Evolutionary conservation across 2,329 filamentous ascomycete species (phyloP), one percentile per base, ranked within the genome.

Genomic region (Aspergillus arachidicola): DNA sequence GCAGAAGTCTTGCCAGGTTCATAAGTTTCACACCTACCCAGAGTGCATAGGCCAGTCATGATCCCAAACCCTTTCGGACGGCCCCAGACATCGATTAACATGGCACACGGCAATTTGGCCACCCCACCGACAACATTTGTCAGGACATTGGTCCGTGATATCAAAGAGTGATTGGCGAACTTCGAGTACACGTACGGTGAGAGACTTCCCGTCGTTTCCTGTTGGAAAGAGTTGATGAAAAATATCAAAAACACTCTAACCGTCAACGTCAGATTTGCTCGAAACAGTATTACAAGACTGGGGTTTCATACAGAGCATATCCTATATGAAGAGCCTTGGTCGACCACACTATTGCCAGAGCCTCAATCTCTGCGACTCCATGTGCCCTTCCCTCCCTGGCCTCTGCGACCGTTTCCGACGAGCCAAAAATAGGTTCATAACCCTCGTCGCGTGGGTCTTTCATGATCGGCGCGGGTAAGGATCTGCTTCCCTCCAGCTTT

Each of bases 31-130:
- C 1, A 16, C 46, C 9, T 38, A 57, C 59, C 59, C 38, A 65
- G 14, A 3, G 59, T 54, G 55, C 43, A 55, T 12, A 65, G 21
- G 9, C 12, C 38, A 4, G 62, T 48, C 63, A 63, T 63, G 4
- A 58, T 10, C 0, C 34, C 34, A 63, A 87, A 82, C 21, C 85
- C 87, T 69, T 88, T 82, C 0, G 86, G 80, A 36, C 88, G 85
- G 43, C 87, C 88, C 82, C 84, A 89, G 34, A 87, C 78, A 73
- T 90, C 85, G 58, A 90, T 77, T 7, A 87, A 78, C 72, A 89
- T 89, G 60, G 87, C 86, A 32, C 87, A 78, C 1, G 87, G 84
- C 19, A 90, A 79, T 69, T 87, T 87, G 55, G 83, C 77, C 30
- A 87, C 79, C 34, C 85, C 87, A 46, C 82, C 82, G 36, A 89